Conservation (phyloP, 2,329 filamentous ascomycete genomes). For the Cladosporium sp. region DNA sequence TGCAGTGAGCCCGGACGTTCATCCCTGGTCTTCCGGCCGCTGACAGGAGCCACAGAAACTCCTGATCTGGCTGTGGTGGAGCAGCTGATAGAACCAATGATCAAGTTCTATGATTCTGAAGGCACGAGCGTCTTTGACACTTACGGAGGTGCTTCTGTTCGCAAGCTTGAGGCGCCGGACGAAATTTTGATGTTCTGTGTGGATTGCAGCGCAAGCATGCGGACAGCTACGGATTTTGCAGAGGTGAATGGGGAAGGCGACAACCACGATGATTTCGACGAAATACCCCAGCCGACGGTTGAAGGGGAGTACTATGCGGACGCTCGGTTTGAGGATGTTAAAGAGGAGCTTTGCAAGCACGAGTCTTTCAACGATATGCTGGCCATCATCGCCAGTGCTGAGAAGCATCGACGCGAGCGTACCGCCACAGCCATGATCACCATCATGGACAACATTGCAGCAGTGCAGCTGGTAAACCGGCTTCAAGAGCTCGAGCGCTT, state of each 20-base stretch:
- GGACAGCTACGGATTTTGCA: constrained; percentile 25
- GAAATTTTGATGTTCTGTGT: constrained; percentile 35
- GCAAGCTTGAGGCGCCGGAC: constrained; percentile 28
- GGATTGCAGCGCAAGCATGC: constrained; percentile 34
- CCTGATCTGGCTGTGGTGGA: constrained; percentile 34
- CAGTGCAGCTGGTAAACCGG: background rate
- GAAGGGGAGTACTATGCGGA: constrained; percentile 15
- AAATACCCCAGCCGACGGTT: background rate
- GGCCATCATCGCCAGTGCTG: constrained; percentile 19
- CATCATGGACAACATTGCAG: background rate
- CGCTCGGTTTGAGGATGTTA: constrained; percentile 23
- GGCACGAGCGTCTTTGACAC: constrained; percentile 34
- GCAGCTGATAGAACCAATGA: constrained; percentile 32
- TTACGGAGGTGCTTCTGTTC: constrained; percentile 27
- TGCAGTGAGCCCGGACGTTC: constrained; percentile 32
- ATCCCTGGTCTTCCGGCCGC: constrained; percentile 32
- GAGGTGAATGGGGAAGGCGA: constrained; percentile 27
- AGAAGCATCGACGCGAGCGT: constrained; percentile 4
- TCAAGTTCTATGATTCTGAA: constrained; percentile 28
- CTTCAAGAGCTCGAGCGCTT: background rate
- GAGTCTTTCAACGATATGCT: constrained; percentile 30
- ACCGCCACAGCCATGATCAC: background rate
- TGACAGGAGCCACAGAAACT: constrained; percentile 24
- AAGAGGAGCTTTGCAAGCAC: constrained; percentile 23
- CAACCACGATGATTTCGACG: background rate